A percentile compares a stretch with the other conserved stretches of the same genome.
Conservation (phyloP, 1,139 yeast species). For the Taphrina confusa region DNA sequence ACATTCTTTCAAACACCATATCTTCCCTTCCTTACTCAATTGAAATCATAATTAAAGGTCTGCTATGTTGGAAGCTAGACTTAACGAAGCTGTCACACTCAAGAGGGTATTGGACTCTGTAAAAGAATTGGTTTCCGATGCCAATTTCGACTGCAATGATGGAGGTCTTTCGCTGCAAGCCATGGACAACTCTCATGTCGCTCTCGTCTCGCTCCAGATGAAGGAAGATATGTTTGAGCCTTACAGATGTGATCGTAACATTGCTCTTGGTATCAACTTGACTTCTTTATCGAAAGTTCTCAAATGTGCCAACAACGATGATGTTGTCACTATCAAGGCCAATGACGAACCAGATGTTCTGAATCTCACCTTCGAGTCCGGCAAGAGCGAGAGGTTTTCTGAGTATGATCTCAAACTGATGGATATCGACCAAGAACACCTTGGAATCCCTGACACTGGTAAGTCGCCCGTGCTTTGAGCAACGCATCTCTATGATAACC, state of each 20-base stretch:
- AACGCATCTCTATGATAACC: neutral
- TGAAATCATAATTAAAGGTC: too few species aligned
- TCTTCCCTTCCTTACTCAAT: too few species aligned
- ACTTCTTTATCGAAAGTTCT: slow-evolving; percentile 82
- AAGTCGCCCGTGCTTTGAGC: neutral
- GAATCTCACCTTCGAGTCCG: slow-evolving; percentile 72
- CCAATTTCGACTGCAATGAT: slow-evolving; percentile 82
- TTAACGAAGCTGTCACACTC: slow-evolving; percentile 86
- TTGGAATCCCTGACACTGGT: slow-evolving; percentile 88
- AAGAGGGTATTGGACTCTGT: slow-evolving; percentile 57
- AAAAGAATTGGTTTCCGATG: slow-evolving; percentile 36
- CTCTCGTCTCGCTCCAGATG: slow-evolving; percentile 81
- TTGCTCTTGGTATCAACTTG: slow-evolving; percentile 88
- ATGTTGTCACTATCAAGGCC: slow-evolving; percentile 82
- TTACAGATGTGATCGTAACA: slow-evolving; percentile 92
- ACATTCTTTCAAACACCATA: too few species aligned
- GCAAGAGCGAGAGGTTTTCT: slow-evolving; percentile 83
- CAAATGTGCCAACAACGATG: slow-evolving; percentile 88
- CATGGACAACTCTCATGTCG: slow-evolving; percentile 94
- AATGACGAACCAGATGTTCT: slow-evolving; percentile 88
- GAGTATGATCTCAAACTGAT: slow-evolving; percentile 89
- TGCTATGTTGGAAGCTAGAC: slow-evolving; percentile 92
- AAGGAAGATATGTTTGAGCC: slow-evolving; percentile 89
- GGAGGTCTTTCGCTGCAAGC: slow-evolving; percentile 96
- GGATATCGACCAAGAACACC: slow-evolving; percentile 95